Base-by-base conservation (phyloP, 257 asterid species). In the Primulina tabacum region DNA sequence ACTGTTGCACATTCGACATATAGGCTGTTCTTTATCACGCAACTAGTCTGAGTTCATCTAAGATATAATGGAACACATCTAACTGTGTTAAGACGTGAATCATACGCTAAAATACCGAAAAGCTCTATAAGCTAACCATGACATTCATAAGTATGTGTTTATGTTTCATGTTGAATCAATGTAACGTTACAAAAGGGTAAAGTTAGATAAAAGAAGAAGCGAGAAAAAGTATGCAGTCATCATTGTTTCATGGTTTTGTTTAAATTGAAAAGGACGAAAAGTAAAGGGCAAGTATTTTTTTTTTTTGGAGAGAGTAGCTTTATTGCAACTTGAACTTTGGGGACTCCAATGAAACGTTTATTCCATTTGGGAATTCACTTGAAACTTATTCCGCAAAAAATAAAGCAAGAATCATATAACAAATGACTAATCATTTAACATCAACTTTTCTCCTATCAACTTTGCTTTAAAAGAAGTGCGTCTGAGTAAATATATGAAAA, bases 161-260 rank as follows among this genome's bases (percentile, higher is more conserved):
- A 81, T 76, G 70, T 60, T 9, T 61, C 77, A 72, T 76, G 82
- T 69, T 18, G 63, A 65, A 64, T 74, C 74, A 53, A 63, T 64
- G 65, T 65, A 67, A 71, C 77, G 76, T 79, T 52, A 77, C 18
- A 56, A 66, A 76, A 68, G 76, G 67, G 80, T 64, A 68, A 76
- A 68, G 71, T 18, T 30, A 28, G 72, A 55, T 33, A 34, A 71
- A 62, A 56, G 52, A 29, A 32, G 28, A n/a, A 53, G 43, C 34
- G 30, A 18, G 21, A 28, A 74, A 69, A 58, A 70, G 82, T 18
- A 76, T 74, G 78, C 58, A 58, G 74, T 74, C 82, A 75, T 82
- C 80, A 77, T 59, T 62, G 52, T 59, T 69, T 69, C 7, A 78
- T 65, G 69, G 67, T 30, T 75, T 72, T 64, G 61, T 58, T 70